phyloP scores from a whole-genome alignment of 768 basidiomycete species.

The Lyophyllum decastes region DNA sequence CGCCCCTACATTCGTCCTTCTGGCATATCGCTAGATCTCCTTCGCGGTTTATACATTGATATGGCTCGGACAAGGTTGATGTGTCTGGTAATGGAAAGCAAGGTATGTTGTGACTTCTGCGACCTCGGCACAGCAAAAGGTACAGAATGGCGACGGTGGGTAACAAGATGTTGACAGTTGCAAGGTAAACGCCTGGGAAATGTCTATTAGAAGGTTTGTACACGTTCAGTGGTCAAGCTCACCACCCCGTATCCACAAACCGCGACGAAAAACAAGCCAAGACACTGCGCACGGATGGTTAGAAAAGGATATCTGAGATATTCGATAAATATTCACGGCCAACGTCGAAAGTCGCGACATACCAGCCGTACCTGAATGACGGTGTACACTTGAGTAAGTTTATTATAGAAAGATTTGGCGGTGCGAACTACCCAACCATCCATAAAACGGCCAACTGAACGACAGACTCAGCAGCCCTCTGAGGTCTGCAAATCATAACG shows the following conservation, averaged over 20 bases:
- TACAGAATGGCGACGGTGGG: constrained; percentile 31
- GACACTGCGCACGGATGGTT: constrained; percentile 19
- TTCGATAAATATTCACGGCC: constrained; percentile 23
- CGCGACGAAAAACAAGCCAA: constrained; percentile 29
- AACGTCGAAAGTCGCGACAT: constrained; percentile 31
- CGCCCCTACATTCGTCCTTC: constrained; percentile 33
- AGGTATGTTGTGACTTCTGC: constrained; percentile 33
- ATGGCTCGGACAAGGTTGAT: constrained; percentile 34
- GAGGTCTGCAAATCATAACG: constrained; percentile 8
- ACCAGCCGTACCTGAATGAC: constrained; percentile 33
- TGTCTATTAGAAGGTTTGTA: neutral
- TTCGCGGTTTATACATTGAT: constrained; percentile 33
- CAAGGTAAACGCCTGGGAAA: constrained; percentile 31
- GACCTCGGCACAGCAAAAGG: constrained; percentile 31
- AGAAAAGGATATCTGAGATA: neutral
- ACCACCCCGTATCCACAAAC: constrained; percentile 25
- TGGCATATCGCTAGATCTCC: constrained; percentile 37
- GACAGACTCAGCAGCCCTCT: constrained; percentile 12
- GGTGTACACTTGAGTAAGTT: too few relatives aligned
- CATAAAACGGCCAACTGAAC: constrained; percentile 25
- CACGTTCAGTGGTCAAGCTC: neutral
- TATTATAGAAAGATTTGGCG: too few relatives aligned
- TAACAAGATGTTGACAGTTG: constrained; percentile 25
- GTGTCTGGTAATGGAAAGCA: constrained; percentile 32
- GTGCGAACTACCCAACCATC: constrained; percentile 25